phyloP scores from a whole-genome alignment of 1,284 basidiomycete species.

The Stygiomarasmius scandens region DNA sequence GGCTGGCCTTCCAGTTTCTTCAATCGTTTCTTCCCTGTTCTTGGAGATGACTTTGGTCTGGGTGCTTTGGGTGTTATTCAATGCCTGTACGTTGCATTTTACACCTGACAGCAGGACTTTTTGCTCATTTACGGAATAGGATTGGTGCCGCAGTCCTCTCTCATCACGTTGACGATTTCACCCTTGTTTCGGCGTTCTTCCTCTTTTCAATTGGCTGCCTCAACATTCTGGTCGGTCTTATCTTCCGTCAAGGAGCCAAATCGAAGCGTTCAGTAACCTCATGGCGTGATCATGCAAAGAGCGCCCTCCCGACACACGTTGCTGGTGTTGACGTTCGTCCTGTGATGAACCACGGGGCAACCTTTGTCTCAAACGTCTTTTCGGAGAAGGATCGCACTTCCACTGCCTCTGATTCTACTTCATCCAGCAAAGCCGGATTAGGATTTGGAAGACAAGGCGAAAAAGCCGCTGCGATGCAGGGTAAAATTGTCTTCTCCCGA shows the following conservation, averaged over 20 bases:
- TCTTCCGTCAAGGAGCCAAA: slow-evolving; percentile 69
- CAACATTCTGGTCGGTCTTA: slow-evolving; percentile 78
- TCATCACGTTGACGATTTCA: slow-evolving; percentile 83
- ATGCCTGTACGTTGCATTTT: slow-evolving; percentile 56
- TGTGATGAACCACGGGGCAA: slow-evolving; percentile 32
- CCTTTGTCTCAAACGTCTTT: slow-evolving; percentile 38
- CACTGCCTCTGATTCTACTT: slow-evolving; percentile 18
- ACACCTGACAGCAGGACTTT: slow-evolving; percentile 2
- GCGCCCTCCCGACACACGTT: slow-evolving; percentile 54
- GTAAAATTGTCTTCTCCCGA: slow-evolving; percentile 30
- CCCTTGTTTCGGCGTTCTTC: slow-evolving; percentile 86
- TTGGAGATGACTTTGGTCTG: slow-evolving; percentile 81
- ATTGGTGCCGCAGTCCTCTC: slow-evolving; percentile 84
- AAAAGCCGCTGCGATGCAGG: slow-evolving; percentile 67
- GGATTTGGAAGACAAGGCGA: slow-evolving; percentile 78
- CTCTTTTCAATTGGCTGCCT: slow-evolving; percentile 84
- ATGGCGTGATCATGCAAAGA: slow-evolving; percentile 61
- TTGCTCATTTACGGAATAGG: slow-evolving; percentile 31
- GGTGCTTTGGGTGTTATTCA: slow-evolving; percentile 86
- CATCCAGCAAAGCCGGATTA: slow-evolving; percentile 46
- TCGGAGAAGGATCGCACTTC: slow-evolving; percentile 33
- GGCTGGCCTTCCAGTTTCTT: slow-evolving; percentile 80
- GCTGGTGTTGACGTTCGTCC: slow-evolving; percentile 34
- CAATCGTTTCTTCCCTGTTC: slow-evolving; percentile 79
- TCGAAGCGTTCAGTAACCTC: slow-evolving; percentile 60